Conservation (phyloP, 257 asterid species). For the Scutellaria minor region DNA sequence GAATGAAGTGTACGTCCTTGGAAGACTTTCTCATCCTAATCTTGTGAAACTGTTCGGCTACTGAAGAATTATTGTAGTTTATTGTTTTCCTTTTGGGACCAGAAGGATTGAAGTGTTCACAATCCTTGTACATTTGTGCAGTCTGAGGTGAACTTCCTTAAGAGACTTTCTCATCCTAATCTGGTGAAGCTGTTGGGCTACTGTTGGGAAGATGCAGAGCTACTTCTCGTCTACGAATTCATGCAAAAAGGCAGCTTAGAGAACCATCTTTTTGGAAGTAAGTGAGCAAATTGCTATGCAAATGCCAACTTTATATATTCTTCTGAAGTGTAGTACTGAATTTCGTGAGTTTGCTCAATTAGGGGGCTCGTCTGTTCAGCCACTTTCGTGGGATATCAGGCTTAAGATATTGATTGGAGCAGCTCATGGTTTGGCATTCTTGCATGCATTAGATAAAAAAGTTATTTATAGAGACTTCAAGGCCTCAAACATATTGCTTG, state of each 20-base stretch:
- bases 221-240: conserved; percentile 47
- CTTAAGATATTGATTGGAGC: conserved; percentile 51
- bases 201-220: conserved; percentile 33
- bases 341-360: conserved; percentile 20
- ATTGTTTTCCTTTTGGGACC: background rate
- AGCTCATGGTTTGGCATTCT: conserved; percentile 49
- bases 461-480: conserved; percentile 51
- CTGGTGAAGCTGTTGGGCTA: conserved; percentile 82
- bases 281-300: background rate
- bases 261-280: conserved; percentile 40
- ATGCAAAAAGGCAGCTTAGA: conserved; percentile 46
- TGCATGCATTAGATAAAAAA: conserved; percentile 36
- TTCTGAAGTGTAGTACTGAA: background rate
- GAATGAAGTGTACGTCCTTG: conserved; percentile 51
- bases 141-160: conserved; percentile 89
- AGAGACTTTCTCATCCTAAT: conserved; percentile 79
- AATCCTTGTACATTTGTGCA: conserved; percentile 37
- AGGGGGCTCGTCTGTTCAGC: conserved; percentile 35
- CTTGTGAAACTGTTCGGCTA: conserved; percentile 52
- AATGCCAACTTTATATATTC: background rate
- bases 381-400: conserved; percentile 50
- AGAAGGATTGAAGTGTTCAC: background rate
- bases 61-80: conserved; percentile 2
- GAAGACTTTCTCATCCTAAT: conserved; percentile 53
- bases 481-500: conserved; percentile 52